Base-by-base conservation (phyloP, 345 rosid genomes). In the rapeseed (Brassica napus) region DNA sequence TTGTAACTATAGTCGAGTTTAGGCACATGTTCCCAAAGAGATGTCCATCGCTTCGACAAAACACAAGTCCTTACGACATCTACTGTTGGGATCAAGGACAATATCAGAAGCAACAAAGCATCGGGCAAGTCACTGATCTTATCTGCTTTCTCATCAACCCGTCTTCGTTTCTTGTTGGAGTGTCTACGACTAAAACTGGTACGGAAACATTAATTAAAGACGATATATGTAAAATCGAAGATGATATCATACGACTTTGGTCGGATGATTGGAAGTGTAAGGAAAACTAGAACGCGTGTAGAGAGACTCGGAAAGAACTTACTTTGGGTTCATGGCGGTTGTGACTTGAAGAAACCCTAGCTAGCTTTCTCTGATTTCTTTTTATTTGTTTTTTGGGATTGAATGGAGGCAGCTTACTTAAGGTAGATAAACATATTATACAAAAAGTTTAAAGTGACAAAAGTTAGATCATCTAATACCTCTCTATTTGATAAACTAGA, bases 41-140 rank as follows among this genome's bases (percentile, higher is more conserved):
- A 47, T 47, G 24, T 47, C 72, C 72, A 68, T 68, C 72, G 72
- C 32, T 68, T 68, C 14, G 72, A 68, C 60, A 68, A 68, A 68
- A 68, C n/a, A 47, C 60, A 44, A 3, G 72, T 44, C 23, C 34
- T 2, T 12, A 47, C 59, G 14, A 37, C 72, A 68, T 26, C 59
- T 68, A 26, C 18, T 7, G 72, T 47, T 14, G 72, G 72, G 54
- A 68, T 30, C 9, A 68, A 49, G 60, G 34, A 69, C 73, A 28
- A 49, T 69, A 52, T 49, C 11, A 49, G 61, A 69, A 69, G 14
- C 42, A 69, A n/a, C 61, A 69, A 30, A 30, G 73, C 73, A 30
- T 69, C 61, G 54, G 39, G 73, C 73, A 69, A 52, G 6, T 69
- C 42, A 30, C 73, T 69, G 21, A 69, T 69, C n/a, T 0, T 52